These are phyloP conservation scores for Westerdykella aurantiaca DNA, from an alignment of 2,329 filamentous ascomycete species.

Conservation along the genomic window DNA sequence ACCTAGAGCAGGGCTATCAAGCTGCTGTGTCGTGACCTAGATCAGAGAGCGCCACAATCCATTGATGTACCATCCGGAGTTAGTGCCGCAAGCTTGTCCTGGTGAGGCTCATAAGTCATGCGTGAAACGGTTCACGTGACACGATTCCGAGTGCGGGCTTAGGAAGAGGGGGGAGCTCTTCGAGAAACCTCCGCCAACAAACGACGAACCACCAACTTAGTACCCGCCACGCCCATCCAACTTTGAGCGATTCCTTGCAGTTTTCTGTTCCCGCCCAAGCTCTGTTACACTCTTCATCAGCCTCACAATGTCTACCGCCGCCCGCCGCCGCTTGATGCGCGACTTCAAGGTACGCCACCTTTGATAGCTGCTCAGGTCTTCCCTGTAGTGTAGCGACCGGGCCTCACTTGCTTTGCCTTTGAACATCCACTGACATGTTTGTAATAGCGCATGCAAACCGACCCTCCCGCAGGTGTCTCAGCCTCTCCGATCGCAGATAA, in stretches of 20 bases:
- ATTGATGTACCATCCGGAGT: too few relatives aligned
- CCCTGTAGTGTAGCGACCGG: not conserved
- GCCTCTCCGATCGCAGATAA: conserved; percentile 94
- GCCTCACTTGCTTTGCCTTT: conserved; percentile 1
- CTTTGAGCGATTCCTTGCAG: not conserved
- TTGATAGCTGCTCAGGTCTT: not conserved
- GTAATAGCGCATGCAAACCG: conserved; percentile 91
- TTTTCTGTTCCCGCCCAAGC: too few relatives aligned
- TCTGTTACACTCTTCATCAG: not conserved
- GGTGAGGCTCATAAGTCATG: too few relatives aligned
- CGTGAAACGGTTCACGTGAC: too few relatives aligned
- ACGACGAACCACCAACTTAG: too few relatives aligned
- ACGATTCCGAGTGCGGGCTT: too few relatives aligned
- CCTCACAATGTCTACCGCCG: conserved; percentile 76
- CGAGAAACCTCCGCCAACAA: too few relatives aligned
- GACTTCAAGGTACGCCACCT: conserved; percentile 81
- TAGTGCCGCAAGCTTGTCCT: too few relatives aligned
- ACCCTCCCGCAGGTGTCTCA: conserved; percentile 92
- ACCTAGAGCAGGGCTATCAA: too few relatives aligned
- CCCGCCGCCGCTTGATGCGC: conserved; percentile 93
- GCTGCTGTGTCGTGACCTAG: too few relatives aligned
- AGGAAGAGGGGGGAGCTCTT: too few relatives aligned
- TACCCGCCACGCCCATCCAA: not conserved
- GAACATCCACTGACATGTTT: conserved; percentile 1
- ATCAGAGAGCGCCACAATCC: too few relatives aligned